phyloP scores from a whole-genome alignment of 139 green algal species.

The Chlorella ohadii region DNA sequence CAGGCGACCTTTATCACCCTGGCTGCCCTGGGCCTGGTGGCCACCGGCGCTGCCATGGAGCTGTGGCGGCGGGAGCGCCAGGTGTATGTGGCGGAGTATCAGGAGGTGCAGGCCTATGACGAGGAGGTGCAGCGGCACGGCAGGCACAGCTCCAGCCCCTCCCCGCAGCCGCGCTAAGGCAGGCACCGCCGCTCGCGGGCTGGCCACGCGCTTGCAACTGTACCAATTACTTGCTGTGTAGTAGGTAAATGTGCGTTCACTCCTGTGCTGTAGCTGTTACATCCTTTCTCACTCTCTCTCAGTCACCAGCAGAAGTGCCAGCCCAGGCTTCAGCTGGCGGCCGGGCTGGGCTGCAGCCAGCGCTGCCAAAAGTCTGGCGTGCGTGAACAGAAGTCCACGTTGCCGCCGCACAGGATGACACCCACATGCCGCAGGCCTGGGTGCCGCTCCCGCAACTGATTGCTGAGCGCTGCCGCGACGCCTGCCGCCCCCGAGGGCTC shows the following conservation, averaged over 20 bases:
- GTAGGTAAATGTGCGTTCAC: too few relatives aligned
- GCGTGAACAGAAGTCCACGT: slow-evolving; percentile 61
- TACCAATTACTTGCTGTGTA: too few relatives aligned
- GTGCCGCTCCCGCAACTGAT: slow-evolving; percentile 7
- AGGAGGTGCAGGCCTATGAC: slow-evolving; percentile 23
- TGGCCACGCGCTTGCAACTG: too few relatives aligned
- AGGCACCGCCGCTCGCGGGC: too few relatives aligned
- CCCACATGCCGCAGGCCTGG: slow-evolving; percentile 57
- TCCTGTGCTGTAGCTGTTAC: too few relatives aligned
- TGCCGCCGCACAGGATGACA: slow-evolving; percentile 75
- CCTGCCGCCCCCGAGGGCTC: slow-evolving; percentile 85
- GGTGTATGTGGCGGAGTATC: not conserved
- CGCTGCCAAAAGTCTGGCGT: slow-evolving; percentile 28
- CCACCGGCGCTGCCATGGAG: not conserved
- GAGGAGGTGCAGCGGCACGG: slow-evolving; percentile 8
- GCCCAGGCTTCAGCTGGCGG: not conserved
- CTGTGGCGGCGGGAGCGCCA: slow-evolving; percentile 11
- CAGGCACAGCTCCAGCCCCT: not conserved
- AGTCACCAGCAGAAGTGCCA: too few relatives aligned
- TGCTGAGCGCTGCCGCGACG: slow-evolving; percentile 74
- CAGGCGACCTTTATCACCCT: slow-evolving; percentile 44
- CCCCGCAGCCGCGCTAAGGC: not conserved
- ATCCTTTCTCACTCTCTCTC: too few relatives aligned
- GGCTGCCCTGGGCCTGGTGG: slow-evolving; percentile 18
- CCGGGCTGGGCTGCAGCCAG: slow-evolving; percentile 13